A percentile compares a stretch with the other conserved stretches of the same genome.
Evolutionary conservation across 768 basidiomycete genomes (phyloP).

Genomic region (Hericium rajendrae): DNA sequence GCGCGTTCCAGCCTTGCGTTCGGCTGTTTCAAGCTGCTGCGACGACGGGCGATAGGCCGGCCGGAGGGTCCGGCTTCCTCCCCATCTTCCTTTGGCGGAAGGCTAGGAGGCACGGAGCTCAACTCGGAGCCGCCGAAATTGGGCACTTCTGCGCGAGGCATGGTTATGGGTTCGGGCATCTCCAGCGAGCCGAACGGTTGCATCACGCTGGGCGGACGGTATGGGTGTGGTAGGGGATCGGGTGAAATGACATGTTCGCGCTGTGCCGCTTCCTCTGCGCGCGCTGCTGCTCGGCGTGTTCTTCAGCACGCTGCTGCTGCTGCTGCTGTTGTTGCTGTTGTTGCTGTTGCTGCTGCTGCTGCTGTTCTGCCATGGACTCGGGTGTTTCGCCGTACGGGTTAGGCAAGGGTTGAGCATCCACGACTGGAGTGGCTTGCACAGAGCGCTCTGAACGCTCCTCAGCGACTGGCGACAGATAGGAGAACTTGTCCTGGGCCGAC

Average conservation of each 20-base stretch:
- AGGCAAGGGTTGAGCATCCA: not conserved
- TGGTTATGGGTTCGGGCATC: not conserved
- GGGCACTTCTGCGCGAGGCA: not conserved
- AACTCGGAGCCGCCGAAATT: not conserved
- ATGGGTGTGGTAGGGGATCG: conserved; percentile 38
- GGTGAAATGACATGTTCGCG: conserved; percentile 26
- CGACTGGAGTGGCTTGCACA: not conserved
- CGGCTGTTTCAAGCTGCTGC: conserved; percentile 55
- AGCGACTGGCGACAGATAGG: conserved; percentile 11
- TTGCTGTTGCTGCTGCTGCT: not conserved
- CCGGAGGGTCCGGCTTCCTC: conserved; percentile 11
- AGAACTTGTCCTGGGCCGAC: not conserved
- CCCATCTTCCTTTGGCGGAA: conserved; percentile 13
- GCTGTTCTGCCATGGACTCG: conserved; percentile 14
- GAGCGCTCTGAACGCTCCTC: conserved; percentile 1
- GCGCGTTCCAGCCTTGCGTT: conserved; percentile 34
- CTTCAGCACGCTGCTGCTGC: not conserved
- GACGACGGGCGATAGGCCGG: conserved; percentile 33
- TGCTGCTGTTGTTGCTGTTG: not conserved
- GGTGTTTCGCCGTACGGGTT: conserved; percentile 12
- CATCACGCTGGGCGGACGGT: conserved; percentile 22
- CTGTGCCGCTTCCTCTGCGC: not conserved
- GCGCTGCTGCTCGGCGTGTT: not conserved
- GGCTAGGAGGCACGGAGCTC: not conserved
- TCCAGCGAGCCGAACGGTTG: conserved; percentile 10